Evolutionary conservation across 2,329 filamentous ascomycete genomes (phyloP).

Genomic region (Neonectria coccinea): DNA sequence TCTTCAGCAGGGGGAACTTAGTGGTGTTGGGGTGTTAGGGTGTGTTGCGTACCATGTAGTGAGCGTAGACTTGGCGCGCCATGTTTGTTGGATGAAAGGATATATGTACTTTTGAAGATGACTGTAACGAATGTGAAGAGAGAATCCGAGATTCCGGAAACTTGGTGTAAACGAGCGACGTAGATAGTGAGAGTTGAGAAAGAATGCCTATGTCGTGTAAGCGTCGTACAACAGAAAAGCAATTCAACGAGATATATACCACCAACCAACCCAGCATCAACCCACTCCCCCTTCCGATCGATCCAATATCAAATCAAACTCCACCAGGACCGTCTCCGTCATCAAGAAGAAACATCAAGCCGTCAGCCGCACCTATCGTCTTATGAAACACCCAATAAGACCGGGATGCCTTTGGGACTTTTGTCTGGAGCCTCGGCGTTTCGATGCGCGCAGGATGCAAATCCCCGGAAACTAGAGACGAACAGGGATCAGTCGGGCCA

Average conservation of each 20-base stretch:
- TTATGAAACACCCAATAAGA: background rate
- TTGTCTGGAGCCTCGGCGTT: too few relatives aligned
- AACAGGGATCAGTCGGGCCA: background rate
- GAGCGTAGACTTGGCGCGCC: slow-evolving; percentile 46
- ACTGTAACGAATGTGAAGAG: background rate
- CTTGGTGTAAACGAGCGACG: background rate
- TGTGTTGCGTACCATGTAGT: slow-evolving; percentile 46
- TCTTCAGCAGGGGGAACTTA: background rate
- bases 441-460: background rate
- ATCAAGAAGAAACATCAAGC: background rate
- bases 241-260: background rate
- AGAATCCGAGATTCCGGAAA: slow-evolving; percentile 1
- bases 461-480: background rate
- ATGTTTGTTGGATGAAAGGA: slow-evolving; percentile 28
- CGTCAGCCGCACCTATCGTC: background rate
- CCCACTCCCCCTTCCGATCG: background rate
- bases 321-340: background rate
- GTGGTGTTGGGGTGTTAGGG: background rate
- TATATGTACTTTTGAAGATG: background rate
- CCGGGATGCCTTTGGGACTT: background rate
- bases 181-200: background rate
- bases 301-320: background rate
- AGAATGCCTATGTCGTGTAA: background rate
- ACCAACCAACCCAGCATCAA: background rate
- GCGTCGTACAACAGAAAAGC: background rate